A percentile compares a stretch with the other conserved stretches of the same genome.
These are phyloP conservation scores for Berberis vulgaris DNA, from an alignment of 164 flowering plant genomes.

Conservation along the genomic window DNA sequence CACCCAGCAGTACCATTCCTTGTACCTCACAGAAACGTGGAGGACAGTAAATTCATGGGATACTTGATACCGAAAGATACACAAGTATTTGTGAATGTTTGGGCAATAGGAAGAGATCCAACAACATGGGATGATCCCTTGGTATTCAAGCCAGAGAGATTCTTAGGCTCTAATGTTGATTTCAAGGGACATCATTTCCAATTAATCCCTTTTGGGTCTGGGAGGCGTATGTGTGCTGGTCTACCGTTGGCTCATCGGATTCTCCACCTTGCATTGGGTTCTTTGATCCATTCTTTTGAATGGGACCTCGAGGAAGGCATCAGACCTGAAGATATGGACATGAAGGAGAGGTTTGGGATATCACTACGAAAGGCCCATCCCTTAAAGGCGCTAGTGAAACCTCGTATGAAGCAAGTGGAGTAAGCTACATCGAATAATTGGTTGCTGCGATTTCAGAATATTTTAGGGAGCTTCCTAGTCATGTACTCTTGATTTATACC, in stretches of 20 bases:
- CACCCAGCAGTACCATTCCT: not conserved
- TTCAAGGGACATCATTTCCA: not conserved
- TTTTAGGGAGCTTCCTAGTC: too few species aligned
- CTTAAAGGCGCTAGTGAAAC: not conserved
- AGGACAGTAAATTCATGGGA: not conserved
- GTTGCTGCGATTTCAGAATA: too few species aligned
- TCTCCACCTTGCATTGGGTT: not conserved
- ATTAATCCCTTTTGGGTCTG: not conserved
- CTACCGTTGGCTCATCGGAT: too few species aligned
- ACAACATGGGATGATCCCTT: too few species aligned
- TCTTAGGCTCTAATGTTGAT: not conserved
- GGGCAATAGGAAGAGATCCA: not conserved
- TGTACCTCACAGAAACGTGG: not conserved
- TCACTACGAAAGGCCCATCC: not conserved
- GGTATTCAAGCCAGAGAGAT: not conserved
- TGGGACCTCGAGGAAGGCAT: not conserved
- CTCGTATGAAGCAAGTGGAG: too few species aligned
- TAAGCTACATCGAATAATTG: too few species aligned
- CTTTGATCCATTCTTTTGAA: not conserved
- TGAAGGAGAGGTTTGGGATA: too few species aligned
- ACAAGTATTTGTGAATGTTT: not conserved
- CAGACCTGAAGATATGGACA: not conserved
- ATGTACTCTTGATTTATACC: too few species aligned
- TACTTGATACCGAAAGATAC: not conserved
- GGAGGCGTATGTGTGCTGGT: too few species aligned